phyloP scores from a whole-genome alignment of 2,329 filamentous ascomycete genomes.

The Zalaria obscura region DNA sequence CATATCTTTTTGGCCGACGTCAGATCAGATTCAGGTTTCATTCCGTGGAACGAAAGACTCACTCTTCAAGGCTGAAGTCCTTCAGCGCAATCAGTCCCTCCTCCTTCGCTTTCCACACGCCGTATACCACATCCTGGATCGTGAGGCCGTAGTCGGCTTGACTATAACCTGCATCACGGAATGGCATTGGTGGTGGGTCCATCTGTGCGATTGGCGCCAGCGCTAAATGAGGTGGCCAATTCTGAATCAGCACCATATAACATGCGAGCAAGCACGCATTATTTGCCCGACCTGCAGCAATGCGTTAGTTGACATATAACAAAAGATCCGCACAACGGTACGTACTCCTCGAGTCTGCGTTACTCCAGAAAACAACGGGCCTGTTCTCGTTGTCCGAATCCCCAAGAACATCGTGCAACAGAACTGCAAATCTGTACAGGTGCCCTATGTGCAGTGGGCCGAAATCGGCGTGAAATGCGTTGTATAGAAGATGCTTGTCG shows the following conservation, averaged over 20 bases:
- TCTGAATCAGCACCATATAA: conserved; percentile 98
- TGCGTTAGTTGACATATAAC: conserved; percentile 8
- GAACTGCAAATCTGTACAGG: conserved; percentile 87
- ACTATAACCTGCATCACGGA: conserved; percentile 95
- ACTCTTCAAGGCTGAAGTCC: conserved; percentile 89
- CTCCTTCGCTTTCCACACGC: conserved; percentile 97
- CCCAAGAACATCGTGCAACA: conserved; percentile 88
- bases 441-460: conserved; percentile 95
- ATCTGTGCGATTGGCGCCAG: conserved; percentile 92
- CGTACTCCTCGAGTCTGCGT: conserved; percentile 78
- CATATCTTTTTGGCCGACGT: conserved; percentile 49
- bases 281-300: conserved; percentile 63
- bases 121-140: conserved; percentile 95
- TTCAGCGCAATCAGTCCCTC: conserved; percentile 82
- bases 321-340: conserved; percentile 10
- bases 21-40: neutral
- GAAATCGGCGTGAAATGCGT: conserved; percentile 97
- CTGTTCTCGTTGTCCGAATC: conserved; percentile 81
- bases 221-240: conserved; percentile 91
- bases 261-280: conserved; percentile 88
- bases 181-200: conserved; percentile 96
- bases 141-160: conserved; percentile 93
- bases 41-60: conserved; percentile 16
- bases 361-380: conserved; percentile 92
- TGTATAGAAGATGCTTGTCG: conserved; percentile 80